Percentiles rank a stretch among this genome's conserved stretches.
phyloP scores from a whole-genome alignment of 129 eudicot genomes.

The Lonicera japonica region DNA sequence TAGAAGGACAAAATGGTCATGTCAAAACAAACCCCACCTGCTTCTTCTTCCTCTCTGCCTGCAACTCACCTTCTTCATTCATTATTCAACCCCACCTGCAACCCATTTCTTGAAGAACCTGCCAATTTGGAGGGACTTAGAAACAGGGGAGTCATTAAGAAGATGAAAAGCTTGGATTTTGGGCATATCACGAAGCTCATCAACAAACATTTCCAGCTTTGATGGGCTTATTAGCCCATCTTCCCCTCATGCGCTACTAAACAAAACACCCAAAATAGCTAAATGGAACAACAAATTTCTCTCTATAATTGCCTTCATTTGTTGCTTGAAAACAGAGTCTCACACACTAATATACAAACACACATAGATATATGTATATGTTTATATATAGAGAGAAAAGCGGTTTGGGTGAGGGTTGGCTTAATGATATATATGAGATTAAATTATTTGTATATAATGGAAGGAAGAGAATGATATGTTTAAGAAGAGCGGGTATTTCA shows the following conservation, averaged over 20 bases:
- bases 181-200: constrained; percentile 81
- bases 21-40: no score
- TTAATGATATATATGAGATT: no score
- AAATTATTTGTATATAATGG: no score
- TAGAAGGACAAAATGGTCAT: no score
- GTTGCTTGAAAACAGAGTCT: not conserved
- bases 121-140: constrained; percentile 52
- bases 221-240: constrained; percentile 34
- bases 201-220: constrained; percentile 65
- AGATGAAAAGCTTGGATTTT: constrained; percentile 49
- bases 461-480: constrained; percentile 19
- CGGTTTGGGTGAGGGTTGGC: no score
- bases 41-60: no score
- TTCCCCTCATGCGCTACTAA: constrained; percentile 19
- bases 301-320: not conserved
- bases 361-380: not conserved
- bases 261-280: not conserved
- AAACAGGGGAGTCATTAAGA: constrained; percentile 34
- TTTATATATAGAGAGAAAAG: no score
- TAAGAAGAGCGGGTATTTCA: no score
- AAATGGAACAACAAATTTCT: not conserved
- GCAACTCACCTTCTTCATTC: no score
- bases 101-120: constrained; percentile 84
- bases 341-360: no score
- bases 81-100: no score